Evolutionary conservation across 352 stramenopile genomes (phyloP), one percentile per base, ranked within the genome.

Genomic region (Pythium guiyangense): DNA sequence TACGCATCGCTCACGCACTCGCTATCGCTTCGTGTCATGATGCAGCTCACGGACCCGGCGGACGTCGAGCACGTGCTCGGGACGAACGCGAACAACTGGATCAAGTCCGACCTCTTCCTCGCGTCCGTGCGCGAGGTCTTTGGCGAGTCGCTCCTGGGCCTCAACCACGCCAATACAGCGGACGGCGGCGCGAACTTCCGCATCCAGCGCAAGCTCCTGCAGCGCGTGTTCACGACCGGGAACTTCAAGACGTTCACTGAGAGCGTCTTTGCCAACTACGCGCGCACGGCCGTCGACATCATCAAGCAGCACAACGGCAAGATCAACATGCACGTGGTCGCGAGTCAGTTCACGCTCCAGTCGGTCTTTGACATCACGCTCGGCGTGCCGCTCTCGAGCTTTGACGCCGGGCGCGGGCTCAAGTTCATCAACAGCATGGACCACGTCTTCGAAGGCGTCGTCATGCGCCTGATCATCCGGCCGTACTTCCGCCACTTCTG

Each of bases 141-240:
- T 57, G 67, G 72, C 26, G 68, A 84, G 48, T 82, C 76, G 29
- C 84, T 90, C 45, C 85, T 90, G n/a, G 73, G 72, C 17, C 69
- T 86, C 57, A 90, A 86, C 51, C 76, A 86, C 53, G 46, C 63
- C 20, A 45, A 80, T 54, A 67, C 71, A 17, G 46, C 60, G 6
- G 74, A 83, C 46, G 66, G 84, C 20, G 82, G 83, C 22, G 69
- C 54, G 52, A 73, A 65, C 34, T 93, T 83, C 82, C 59, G 68
- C 9, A 55, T 86, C 8, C 84, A 96, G 57, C 77, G 86, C 49
- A 96, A 96, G 56, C 77, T 79, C 26, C 83, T 84, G 45, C 86
- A 77, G 37, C 89, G 92, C 54, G 92, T 97, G 29, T 96, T 96
- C 39, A 92, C 81, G 34, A 84, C 70, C 6, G 60, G 52, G n/a